phyloP scores from a whole-genome alignment of 129 eudicot species.

The Scalesia atractyloides region DNA sequence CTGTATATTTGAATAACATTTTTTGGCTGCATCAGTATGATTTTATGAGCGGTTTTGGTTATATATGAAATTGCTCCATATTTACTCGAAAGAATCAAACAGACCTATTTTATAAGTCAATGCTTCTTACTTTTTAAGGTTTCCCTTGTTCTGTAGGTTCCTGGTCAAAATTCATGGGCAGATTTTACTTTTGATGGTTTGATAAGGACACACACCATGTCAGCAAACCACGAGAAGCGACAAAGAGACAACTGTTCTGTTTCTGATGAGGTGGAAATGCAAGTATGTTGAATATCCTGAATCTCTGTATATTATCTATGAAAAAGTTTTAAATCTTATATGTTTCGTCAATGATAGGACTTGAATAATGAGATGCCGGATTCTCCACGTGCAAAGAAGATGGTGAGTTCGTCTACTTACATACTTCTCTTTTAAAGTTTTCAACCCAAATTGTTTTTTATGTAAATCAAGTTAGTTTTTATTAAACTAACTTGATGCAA shows the following conservation, averaged over 20 bases:
- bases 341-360: conserved; percentile 36
- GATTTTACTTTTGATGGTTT: conserved; percentile 43
- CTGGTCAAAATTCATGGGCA: conserved; percentile 89
- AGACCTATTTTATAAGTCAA: background rate
- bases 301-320: background rate
- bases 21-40: background rate
- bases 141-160: conserved; percentile 55
- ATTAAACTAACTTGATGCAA: background rate
- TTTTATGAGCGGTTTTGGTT: too few species aligned
- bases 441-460: background rate
- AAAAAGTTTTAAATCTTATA: background rate
- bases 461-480: background rate
- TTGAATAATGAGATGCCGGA: conserved; percentile 34
- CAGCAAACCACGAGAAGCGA: conserved; percentile 79
- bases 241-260: conserved; percentile 54
- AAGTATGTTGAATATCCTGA: conserved; percentile 34
- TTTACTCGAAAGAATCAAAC: too few species aligned
- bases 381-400: conserved; percentile 66
- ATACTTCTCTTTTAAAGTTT: background rate
- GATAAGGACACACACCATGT: conserved; percentile 22
- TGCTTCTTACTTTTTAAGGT: background rate
- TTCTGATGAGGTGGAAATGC: conserved; percentile 53
- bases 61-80: too few species aligned
- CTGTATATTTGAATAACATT: background rate
- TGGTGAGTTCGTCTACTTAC: conserved; percentile 50